Percentiles rank a stretch among this genome's conserved stretches.
These are phyloP conservation scores for Coemansia sp. DNA, from an alignment of 192 early-diverging fungal species.

Conservation along the genomic window DNA sequence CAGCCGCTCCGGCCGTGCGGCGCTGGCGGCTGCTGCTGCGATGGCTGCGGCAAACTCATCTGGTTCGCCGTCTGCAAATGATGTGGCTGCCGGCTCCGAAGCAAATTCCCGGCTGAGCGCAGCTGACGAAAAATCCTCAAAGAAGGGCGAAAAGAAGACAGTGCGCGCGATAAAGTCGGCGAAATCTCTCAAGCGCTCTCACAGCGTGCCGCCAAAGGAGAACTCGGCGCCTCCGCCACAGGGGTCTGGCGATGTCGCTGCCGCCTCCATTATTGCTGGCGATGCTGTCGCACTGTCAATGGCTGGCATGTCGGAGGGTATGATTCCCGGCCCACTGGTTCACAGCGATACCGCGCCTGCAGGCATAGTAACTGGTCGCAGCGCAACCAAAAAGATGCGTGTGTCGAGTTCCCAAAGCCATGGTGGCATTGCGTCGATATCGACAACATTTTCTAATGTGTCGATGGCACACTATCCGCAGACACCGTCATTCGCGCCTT, in stretches of 20 bases:
- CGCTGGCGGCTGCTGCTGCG: slow-evolving; percentile 51
- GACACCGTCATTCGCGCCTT: slow-evolving; percentile 36
- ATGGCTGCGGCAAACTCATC: slow-evolving; percentile 33
- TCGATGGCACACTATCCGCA: slow-evolving; percentile 32
- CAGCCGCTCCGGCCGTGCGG: slow-evolving; percentile 53
- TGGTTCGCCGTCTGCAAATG: neutral
- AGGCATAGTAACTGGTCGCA: slow-evolving; percentile 17
- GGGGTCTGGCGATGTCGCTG: slow-evolving; percentile 5
- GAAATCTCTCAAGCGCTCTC: slow-evolving; percentile 55
- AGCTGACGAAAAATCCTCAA: slow-evolving; percentile 3
- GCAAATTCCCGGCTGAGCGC: slow-evolving; percentile 7
- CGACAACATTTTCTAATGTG: slow-evolving; percentile 8
- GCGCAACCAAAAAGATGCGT: slow-evolving; percentile 49
- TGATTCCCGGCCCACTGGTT: slow-evolving; percentile 17
- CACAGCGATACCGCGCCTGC: slow-evolving; percentile 39
- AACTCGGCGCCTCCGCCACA: slow-evolving; percentile 19
- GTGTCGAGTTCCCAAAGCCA: slow-evolving; percentile 50
- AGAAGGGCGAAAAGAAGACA: slow-evolving; percentile 43
- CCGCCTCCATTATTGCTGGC: slow-evolving; percentile 12
- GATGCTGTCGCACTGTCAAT: slow-evolving; percentile 4
- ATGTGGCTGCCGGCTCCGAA: slow-evolving; percentile 15
- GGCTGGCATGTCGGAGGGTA: slow-evolving; percentile 4
- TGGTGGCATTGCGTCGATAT: slow-evolving; percentile 16
- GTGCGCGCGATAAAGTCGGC: slow-evolving; percentile 36
- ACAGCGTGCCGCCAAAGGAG: slow-evolving; percentile 53